Evolutionary conservation across 1,284 basidiomycete species (phyloP), one percentile per base, ranked within the genome.

Genomic region (Pisolithus thermaeus): DNA sequence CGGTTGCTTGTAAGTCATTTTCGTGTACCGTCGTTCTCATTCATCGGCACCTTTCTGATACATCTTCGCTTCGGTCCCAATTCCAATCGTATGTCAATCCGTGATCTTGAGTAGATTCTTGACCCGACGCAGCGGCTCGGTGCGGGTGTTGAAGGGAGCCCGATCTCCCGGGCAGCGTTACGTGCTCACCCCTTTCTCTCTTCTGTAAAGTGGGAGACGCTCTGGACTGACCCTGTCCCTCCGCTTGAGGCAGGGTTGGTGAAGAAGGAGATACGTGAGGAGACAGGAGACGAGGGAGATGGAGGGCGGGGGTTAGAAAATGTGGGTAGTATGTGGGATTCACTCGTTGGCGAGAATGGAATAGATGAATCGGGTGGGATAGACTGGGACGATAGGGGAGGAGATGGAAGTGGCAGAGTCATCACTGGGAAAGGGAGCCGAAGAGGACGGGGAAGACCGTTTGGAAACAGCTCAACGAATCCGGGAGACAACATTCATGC

Each of bases 161-260:
- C 61, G 1, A 72, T 73, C 64, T 74, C 77, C 64, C 67, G 78
- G 76, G 68, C 70, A 42, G 80, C 81, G 9, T 79, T 96, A 56
- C 84, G 86, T 45, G 61, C 69, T 0, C 92, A 96, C 61, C 75
- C 83, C 0, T 96, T 95, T 71, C 92, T 96, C 59, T 67, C 72
- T 5, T 57, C 70, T 4, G 77, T 92, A 49, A 75, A 82, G 53
- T 97, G 90, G 84, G 67, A 72, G 5, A 79, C 75, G 0, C 73
- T 97, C 3, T 97, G 93, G 92, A 82, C 78, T 0, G 74, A 74
- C 38, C 69, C 77, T 7, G 74, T 78, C 9, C 88, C 88, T 28
- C 71, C 73, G 1, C 70, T 86, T 55, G 77, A 81, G 59, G 59
- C 74, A 16, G 81, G 81, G 16, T 65, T 83, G 9, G 64, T 83